Base-by-base conservation (phyloP, 2,329 filamentous ascomycete species). In the Fusarium stilboides region DNA sequence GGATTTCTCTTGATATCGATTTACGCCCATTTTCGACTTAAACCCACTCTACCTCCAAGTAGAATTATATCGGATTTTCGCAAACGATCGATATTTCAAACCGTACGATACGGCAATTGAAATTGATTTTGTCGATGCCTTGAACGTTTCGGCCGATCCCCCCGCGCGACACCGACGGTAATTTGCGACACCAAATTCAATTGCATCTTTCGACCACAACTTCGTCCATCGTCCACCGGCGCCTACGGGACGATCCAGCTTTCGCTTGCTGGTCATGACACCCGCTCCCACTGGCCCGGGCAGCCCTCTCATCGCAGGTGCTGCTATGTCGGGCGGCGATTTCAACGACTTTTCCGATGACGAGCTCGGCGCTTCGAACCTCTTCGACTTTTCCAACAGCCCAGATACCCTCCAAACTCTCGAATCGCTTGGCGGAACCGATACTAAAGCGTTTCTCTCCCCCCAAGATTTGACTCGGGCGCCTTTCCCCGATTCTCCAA, bases 401-500 rank as follows among this genome's bases (percentile, higher is more conserved):
- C 76, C 77, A 57, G 79, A 81, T 68, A 78, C 77, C 20, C 74
- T 81, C 33, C 78, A 80, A 52, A 76, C 74, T 59, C 67, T 80
- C 54, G 73, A 76, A 44, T 69, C 75, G 20, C 75, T 79, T 24
- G 73, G 75, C 60, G 70, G 70, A 51, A 71, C 65, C 58, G 74
- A 78, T 26, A 72, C 75, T 15, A 78, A 79, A 64, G 65, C 68
- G 37, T 79, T 77, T 37, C 63, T 80, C 31, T 76, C 77, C 39
- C 76, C 78, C 8, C 75, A 78, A 59, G 76, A 80, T 39, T 73
- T 80, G 40, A 71, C 80, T 17, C 71, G 76, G 20, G 79, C 79
- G 17, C 80, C 81, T n/a, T 80, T 81, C 45, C 81, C 80, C 51
- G 79, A 80, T 65, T 82, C 80, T 37, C 79, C 80, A 45, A 79